Base-by-base conservation (phyloP, 1,284 basidiomycete species). In the Kalmanozyma brasiliensis region DNA sequence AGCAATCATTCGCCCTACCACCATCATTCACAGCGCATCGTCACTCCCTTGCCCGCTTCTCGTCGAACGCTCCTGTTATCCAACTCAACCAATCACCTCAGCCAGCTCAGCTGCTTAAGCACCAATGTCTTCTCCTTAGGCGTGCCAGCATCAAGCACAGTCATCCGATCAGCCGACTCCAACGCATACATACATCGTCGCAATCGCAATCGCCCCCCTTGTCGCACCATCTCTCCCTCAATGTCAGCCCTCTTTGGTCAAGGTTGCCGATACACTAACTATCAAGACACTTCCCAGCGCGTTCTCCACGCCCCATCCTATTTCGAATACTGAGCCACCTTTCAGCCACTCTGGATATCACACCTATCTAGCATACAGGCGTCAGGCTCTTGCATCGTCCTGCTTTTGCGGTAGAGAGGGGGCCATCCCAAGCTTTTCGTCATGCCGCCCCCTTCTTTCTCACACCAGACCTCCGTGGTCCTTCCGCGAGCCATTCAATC, bases 371-470 rank as follows among this genome's bases (percentile, higher is more conserved):
- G 24, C 40, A 43, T 30, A 20, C 30, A 37, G 8, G 19, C 41
- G 16, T 29, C 26, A 29, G 7, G 6, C 11, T 11, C 11, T 22
- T 23, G 24, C 20, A 23, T 29, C 45, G n/a, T 26, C 22, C n/a
- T n/a, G n/a, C 23, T 26, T n/a, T 2, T 13, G 22, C 3, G 11
- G 33, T 13, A 9, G 37, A 40, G 37, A 8, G 26, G 19, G 29
- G 29, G 22, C 30, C 43, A 22, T 44, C 42, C 17, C 20, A 6
- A 6, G 17, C 42, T 30, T 3, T 13, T 4, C 29, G 17, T 13
- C 53, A 70, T 70, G 67, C 67, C 67, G 46, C 67, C 67, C 30
- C 62, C 67, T 24, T 65, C 67, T 26, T 70, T 70, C 47, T 70
- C 67, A n/a, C 61, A 65, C 29, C 67, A 60, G 46, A 55, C 62